A percentile compares a stretch with the other conserved stretches of the same genome.
These are phyloP conservation scores for Logfia minima DNA, from an alignment of 129 eudicot genomes.

Conservation along the genomic window DNA sequence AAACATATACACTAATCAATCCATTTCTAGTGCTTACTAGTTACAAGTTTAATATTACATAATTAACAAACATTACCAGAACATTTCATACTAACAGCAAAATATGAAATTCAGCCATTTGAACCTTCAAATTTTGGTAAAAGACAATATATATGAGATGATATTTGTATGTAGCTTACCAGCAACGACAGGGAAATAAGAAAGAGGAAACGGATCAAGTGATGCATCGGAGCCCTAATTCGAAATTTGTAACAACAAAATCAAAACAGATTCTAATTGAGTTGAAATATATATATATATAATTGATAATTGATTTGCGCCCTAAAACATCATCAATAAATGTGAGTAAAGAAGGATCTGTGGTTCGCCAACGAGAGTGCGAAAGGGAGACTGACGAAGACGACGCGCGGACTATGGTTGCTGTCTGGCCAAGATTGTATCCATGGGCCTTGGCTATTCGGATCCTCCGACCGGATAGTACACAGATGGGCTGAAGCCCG, in stretches of 20 bases:
- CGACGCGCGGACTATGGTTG: conserved; percentile 25
- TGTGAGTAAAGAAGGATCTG: conserved; percentile 10
- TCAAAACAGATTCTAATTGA: conserved; percentile 27
- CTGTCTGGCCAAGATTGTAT: conserved; percentile 1
- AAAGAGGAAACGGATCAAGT: conserved; percentile 35
- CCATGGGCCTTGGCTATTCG: no score
- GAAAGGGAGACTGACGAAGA: conserved; percentile 41
- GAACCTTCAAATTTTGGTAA: neutral
- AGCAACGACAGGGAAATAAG: conserved; percentile 29
- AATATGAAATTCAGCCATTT: neutral
- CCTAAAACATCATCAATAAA: conserved; percentile 6
- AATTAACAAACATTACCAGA: neutral
- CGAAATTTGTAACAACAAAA: conserved; percentile 1
- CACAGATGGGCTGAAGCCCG: no score
- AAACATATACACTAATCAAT: neutral
- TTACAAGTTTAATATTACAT: neutral
- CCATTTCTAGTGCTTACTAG: neutral
- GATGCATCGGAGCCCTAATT: conserved; percentile 32
- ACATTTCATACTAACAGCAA: neutral
- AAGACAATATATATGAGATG: neutral
- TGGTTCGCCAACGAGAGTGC: conserved; percentile 19
- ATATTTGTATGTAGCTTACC: conserved; percentile 25
- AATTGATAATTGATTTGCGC: neutral
- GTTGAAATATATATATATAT: neutral
- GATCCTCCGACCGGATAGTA: no score